Conservation (phyloP, 2,329 filamentous ascomycete species). For the Cladorrhinum sp. region DNA sequence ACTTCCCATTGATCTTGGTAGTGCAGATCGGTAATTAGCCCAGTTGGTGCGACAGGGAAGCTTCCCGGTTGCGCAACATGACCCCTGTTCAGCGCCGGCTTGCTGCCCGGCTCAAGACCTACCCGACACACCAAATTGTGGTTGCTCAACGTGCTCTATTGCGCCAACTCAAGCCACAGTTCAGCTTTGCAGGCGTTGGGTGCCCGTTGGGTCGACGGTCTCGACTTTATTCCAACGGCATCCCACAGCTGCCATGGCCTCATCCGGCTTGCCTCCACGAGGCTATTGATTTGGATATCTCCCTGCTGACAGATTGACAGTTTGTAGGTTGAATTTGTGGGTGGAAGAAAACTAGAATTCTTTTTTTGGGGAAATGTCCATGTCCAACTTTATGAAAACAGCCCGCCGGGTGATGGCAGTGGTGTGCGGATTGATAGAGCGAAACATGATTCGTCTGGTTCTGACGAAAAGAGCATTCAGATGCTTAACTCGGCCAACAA, state of each 20-base stretch:
- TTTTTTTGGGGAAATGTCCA: no score
- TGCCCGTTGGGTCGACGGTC: neutral
- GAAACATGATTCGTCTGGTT: neutral
- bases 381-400: neutral
- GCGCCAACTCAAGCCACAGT: conserved; percentile 3
- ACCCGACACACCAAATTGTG: neutral
- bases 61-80: neutral
- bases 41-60: neutral
- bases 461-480: neutral
- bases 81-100: conserved; percentile 4
- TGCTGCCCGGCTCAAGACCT: conserved; percentile 1
- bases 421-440: no score
- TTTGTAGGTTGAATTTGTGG: no score
- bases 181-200: neutral
- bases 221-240: neutral
- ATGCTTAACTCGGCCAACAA: neutral
- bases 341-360: no score
- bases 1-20: neutral
- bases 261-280: neutral
- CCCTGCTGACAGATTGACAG: neutral
- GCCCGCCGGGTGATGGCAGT: no score
- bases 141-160: neutral
- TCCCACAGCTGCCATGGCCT: neutral
- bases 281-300: no score
- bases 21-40: conserved; percentile 8